Conservation (phyloP, 129 eudicot genomes). For the Centaurea solstitialis region DNA sequence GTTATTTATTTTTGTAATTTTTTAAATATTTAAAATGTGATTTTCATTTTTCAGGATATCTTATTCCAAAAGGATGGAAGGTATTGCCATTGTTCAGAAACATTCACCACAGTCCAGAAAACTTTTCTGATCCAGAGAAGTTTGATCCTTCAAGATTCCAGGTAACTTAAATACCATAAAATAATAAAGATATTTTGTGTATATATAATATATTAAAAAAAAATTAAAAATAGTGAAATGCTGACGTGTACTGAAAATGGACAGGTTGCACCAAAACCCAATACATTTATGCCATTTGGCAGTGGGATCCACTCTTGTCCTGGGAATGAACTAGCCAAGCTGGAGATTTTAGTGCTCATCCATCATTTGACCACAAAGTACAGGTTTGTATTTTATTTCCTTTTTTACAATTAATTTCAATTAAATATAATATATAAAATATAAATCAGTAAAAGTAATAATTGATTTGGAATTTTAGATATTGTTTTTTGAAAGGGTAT, state of each 20-base stretch:
- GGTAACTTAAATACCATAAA: conserved; percentile 24
- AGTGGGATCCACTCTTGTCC: conserved; percentile 75
- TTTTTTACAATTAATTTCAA: background rate
- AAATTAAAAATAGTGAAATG: background rate
- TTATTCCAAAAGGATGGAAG: conserved; percentile 69
- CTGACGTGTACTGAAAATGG: conserved; percentile 6
- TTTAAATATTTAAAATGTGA: background rate
- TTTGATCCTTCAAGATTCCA: conserved; percentile 60
- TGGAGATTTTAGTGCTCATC: conserved; percentile 56
- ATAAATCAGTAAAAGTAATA: too few relatives aligned
- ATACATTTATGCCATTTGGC: conserved; percentile 77
- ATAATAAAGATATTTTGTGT: background rate
- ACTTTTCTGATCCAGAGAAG: conserved; percentile 51
- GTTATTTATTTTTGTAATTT: background rate
- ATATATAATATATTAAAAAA: background rate
- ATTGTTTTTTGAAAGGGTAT: too few relatives aligned
- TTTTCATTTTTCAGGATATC: conserved; percentile 39
- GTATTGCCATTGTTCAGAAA: conserved; percentile 61
- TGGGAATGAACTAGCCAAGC: conserved; percentile 71
- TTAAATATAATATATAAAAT: background rate
- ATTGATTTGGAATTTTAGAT: too few relatives aligned
- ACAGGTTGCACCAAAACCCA: conserved; percentile 61
- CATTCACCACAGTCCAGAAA: conserved; percentile 57
- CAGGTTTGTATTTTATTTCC: conserved; percentile 37
- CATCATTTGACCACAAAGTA: conserved; percentile 65